phyloP scores from a whole-genome alignment of 208 protist species.

The Herpetomonas samuelpessoai region DNA sequence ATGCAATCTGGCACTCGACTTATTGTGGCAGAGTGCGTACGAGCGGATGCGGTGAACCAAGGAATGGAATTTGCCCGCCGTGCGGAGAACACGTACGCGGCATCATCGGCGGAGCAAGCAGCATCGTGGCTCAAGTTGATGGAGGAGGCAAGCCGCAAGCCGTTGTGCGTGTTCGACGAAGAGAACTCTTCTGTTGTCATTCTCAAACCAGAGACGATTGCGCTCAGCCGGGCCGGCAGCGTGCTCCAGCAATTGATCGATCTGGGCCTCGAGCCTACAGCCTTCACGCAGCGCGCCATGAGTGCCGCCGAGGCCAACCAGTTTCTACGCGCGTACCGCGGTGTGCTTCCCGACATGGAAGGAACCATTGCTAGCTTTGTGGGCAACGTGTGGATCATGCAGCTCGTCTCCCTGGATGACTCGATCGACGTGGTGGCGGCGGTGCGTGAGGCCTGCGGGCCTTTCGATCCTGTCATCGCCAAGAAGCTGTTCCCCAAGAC shows the following conservation, averaged over 20 bases:
- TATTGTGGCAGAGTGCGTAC: slow-evolving; percentile 43
- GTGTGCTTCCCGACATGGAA: slow-evolving; percentile 65
- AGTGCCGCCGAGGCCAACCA: slow-evolving; percentile 43
- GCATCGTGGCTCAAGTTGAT: slow-evolving; percentile 43
- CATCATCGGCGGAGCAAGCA: slow-evolving; percentile 44
- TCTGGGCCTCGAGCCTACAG: slow-evolving; percentile 58
- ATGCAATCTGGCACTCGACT: slow-evolving; percentile 37
- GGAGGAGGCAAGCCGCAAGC: slow-evolving; percentile 26
- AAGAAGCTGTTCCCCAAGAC: slow-evolving; percentile 79
- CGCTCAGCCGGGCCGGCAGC: slow-evolving; percentile 28
- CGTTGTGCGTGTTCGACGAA: slow-evolving; percentile 69
- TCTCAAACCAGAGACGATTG: slow-evolving; percentile 73
- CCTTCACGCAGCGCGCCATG: slow-evolving; percentile 45
- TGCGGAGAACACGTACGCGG: slow-evolving; percentile 42
- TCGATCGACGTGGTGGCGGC: slow-evolving; percentile 43
- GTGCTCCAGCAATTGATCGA: slow-evolving; percentile 65
- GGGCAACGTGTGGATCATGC: slow-evolving; percentile 71
- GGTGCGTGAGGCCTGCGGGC: slow-evolving; percentile 72
- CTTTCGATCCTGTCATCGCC: slow-evolving; percentile 81
- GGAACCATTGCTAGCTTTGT: slow-evolving; percentile 45
- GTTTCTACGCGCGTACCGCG: slow-evolving; percentile 75
- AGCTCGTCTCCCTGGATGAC: slow-evolving; percentile 61
- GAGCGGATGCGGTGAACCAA: slow-evolving; percentile 44
- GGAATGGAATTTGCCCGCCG: slow-evolving; percentile 68
- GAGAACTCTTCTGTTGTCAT: slow-evolving; percentile 69